A percentile compares a stretch with the other conserved stretches of the same genome.
Evolutionary conservation across 108 stramenopile genomes (phyloP).

Genomic region (Aurantiochytrium sp.): DNA sequence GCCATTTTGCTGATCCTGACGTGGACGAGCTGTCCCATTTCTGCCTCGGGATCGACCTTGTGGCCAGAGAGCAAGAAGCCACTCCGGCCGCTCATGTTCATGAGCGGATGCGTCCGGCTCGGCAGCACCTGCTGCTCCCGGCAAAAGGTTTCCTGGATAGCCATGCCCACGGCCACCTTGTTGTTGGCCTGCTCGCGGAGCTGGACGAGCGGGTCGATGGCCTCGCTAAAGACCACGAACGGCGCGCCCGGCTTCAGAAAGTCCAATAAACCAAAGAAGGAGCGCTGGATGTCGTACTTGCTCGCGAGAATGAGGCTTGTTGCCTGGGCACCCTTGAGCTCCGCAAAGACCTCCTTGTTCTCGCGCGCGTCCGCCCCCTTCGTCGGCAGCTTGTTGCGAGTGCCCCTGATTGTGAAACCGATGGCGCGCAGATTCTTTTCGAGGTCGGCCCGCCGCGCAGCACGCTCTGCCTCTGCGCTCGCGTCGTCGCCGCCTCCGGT

Average conservation of each 20-base stretch:
- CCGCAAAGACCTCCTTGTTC: slow-evolving; percentile 49
- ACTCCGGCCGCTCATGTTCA: slow-evolving; percentile 81
- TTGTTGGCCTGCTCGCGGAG: slow-evolving; percentile 60
- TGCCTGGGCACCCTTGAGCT: not conserved
- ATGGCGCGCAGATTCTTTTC: not conserved
- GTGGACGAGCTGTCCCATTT: not conserved
- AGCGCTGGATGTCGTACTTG: slow-evolving; percentile 66
- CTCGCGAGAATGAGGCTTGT: slow-evolving; percentile 61
- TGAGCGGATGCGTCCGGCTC: slow-evolving; percentile 79
- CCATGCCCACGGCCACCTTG: slow-evolving; percentile 72
- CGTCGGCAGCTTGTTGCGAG: not conserved
- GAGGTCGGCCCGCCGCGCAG: too few species aligned
- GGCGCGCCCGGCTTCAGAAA: slow-evolving; percentile 72
- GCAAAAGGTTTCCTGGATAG: slow-evolving; percentile 77
- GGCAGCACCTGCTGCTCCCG: slow-evolving; percentile 81
- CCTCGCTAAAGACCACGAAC: slow-evolving; percentile 79
- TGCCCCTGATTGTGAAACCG: not conserved
- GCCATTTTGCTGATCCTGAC: not conserved
- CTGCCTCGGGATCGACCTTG: slow-evolving; percentile 50
- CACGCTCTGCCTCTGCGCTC: not conserved
- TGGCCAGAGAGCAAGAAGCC: slow-evolving; percentile 77
- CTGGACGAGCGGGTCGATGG: slow-evolving; percentile 72
- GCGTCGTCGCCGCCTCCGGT: too few species aligned
- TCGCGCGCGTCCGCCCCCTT: slow-evolving; percentile 38
- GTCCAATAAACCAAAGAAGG: slow-evolving; percentile 63